A percentile compares a stretch with the other conserved stretches of the same genome.
Evolutionary conservation across 164 flowering plant species (phyloP).

Genomic region (Dillenia turbinata): DNA sequence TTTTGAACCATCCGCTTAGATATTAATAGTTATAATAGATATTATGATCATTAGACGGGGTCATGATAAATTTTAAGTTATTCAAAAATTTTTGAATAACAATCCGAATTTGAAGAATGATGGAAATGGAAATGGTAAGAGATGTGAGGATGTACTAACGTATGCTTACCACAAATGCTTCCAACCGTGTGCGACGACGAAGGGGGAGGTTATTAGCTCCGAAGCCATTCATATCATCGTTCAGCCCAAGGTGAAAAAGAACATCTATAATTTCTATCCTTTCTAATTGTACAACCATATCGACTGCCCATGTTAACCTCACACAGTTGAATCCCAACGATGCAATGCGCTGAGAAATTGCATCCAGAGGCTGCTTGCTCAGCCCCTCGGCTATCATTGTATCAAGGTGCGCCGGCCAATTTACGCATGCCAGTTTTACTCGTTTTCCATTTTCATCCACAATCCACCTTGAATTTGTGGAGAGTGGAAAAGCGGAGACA

Average conservation of each 20-base stretch:
- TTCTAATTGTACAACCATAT: neutral
- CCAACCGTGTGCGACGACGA: neutral
- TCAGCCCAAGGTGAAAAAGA: slow-evolving; percentile 1
- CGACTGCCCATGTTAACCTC: slow-evolving; percentile 10
- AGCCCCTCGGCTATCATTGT: slow-evolving; percentile 15
- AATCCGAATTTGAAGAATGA: too few relatives aligned
- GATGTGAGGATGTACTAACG: too few relatives aligned
- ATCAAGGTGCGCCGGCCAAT: slow-evolving; percentile 10
- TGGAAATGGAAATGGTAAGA: too few relatives aligned
- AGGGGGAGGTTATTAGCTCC: slow-evolving; percentile 7
- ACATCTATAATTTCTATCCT: slow-evolving; percentile 6
- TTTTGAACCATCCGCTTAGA: too few relatives aligned
- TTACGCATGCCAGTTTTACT: slow-evolving; percentile 17
- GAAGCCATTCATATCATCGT: slow-evolving; percentile 2
- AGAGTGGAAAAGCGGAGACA: slow-evolving; percentile 8
- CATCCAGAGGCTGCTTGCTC: slow-evolving; percentile 8
- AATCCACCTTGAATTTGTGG: slow-evolving; percentile 13
- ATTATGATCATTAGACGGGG: too few relatives aligned
- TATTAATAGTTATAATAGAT: too few relatives aligned
- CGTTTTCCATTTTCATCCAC: slow-evolving; percentile 9
- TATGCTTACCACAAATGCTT: too few relatives aligned
- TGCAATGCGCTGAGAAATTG: slow-evolving; percentile 2
- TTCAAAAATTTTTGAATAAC: too few relatives aligned
- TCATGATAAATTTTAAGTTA: too few relatives aligned
- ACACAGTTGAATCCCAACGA: slow-evolving; percentile 15